These are phyloP conservation scores for Dryadomyces quercus-mongolicae DNA, from an alignment of 2,329 filamentous ascomycete species.

Conservation along the genomic window DNA sequence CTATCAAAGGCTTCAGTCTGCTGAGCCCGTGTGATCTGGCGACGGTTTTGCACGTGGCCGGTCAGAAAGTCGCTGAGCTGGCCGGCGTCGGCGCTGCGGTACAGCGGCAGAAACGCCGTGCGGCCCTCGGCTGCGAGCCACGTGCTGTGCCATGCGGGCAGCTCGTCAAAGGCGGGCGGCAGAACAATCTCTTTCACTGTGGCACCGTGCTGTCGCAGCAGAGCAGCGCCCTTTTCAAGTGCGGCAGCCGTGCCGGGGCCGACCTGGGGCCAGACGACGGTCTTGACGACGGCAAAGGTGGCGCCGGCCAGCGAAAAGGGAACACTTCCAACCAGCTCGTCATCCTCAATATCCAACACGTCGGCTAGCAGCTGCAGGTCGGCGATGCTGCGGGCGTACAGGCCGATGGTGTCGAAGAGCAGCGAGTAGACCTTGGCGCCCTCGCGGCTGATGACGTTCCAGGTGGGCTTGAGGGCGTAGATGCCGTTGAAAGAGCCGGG, in stretches of 20 bases:
- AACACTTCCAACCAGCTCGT: constrained; percentile 20
- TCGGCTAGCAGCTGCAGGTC: constrained; percentile 46
- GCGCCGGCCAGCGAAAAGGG: constrained; percentile 29
- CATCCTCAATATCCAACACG: constrained; percentile 41
- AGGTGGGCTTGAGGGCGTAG: constrained; percentile 55
- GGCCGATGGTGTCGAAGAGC: constrained; percentile 49
- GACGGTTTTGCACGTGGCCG: constrained; percentile 37
- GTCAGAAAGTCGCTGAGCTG: constrained; percentile 32
- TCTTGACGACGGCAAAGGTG: constrained; percentile 42
- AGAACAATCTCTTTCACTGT: constrained; percentile 43
- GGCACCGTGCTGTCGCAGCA: constrained; percentile 35
- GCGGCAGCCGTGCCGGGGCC: constrained; percentile 28
- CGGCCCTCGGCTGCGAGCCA: constrained; percentile 40
- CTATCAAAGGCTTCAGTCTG: constrained; percentile 43
- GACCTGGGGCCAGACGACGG: constrained; percentile 35
- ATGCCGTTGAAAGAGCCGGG: constrained; percentile 54
- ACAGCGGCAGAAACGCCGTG: constrained; percentile 40
- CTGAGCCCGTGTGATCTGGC: constrained; percentile 28
- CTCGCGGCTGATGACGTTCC: constrained; percentile 49
- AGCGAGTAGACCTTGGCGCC: constrained; percentile 47
- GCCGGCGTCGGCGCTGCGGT: constrained; percentile 29
- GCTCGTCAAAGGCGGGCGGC: constrained; percentile 31
- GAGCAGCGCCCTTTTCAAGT: constrained; percentile 24
- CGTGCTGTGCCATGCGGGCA: constrained; percentile 39
- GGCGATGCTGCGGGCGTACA: constrained; percentile 43